Conservation (phyloP, 805 yeast species). For the Candida berthetii region DNA sequence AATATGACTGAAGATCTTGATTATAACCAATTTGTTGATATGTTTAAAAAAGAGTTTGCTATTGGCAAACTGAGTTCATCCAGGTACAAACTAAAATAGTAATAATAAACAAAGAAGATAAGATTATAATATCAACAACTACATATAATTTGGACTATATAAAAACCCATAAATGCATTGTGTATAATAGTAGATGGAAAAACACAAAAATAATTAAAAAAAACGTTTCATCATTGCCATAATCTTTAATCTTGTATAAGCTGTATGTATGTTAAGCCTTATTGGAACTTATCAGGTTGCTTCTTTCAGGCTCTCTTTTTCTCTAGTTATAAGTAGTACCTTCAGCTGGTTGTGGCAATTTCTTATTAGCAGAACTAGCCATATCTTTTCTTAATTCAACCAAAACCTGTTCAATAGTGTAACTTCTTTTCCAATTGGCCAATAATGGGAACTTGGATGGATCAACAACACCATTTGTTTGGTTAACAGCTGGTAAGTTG, state of each 20-base stretch:
- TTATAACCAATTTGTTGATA: neutral
- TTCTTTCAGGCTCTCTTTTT: too few species aligned
- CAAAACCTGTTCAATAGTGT: constrained; percentile 88
- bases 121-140: too few species aligned
- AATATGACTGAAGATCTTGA: neutral
- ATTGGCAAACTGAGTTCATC: neutral
- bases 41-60: neutral
- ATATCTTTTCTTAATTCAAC: constrained; percentile 85
- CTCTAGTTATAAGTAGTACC: constrained; percentile 58
- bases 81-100: neutral
- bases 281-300: too few species aligned
- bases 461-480: constrained; percentile 47
- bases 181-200: too few species aligned
- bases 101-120: too few species aligned
- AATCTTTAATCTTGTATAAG: neutral
- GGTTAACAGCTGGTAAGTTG: constrained; percentile 88
- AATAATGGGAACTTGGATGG: constrained; percentile 56
- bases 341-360: constrained; percentile 87
- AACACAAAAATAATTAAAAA: too few species aligned
- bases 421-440: constrained; percentile 81
- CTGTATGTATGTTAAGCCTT: too few species aligned
- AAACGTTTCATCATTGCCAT: too few species aligned
- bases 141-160: too few species aligned
- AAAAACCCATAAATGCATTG: neutral
- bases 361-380: constrained; percentile 80